Conservation (phyloP, 306 rosid species). For the Corylus avellana region DNA sequence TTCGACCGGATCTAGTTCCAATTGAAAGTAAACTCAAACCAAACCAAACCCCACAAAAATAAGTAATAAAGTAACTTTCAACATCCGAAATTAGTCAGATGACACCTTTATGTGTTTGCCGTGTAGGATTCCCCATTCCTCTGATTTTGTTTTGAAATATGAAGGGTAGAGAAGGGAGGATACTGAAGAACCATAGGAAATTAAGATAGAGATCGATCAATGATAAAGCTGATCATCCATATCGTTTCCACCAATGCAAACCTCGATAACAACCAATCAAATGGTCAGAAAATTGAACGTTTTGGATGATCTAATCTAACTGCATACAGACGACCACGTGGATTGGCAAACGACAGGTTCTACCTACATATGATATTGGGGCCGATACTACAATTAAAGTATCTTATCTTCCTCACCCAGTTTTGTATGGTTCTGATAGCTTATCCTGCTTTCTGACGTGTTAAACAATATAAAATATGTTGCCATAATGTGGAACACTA, state of each 20-base stretch:
- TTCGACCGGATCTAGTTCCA: too few relatives aligned
- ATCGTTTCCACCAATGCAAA: conserved; percentile 1
- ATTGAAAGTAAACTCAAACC: too few relatives aligned
- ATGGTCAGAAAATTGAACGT: neutral
- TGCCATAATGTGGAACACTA: neutral
- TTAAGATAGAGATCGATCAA: neutral
- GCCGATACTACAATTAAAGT: conserved; percentile 7
- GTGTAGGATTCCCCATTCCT: conserved; percentile 53
- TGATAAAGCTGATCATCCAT: neutral
- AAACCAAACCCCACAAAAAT: neutral
- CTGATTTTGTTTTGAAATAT: neutral
- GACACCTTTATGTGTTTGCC: conserved; percentile 37
- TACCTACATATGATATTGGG: conserved; percentile 9
- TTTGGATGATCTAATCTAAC: neutral
- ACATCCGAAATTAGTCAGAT: conserved; percentile 36
- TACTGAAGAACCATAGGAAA: neutral
- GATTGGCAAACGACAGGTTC: neutral
- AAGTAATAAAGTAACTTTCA: conserved; percentile 33
- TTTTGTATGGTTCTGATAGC: conserved; percentile 16
- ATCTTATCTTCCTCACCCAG: conserved; percentile 45
- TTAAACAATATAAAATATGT: conserved; percentile 3
- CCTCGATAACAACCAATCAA: neutral
- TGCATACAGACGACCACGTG: neutral
- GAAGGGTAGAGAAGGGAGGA: too few relatives aligned
- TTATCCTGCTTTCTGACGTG: conserved; percentile 29